Evolutionary conservation across 2,329 filamentous ascomycete genomes (phyloP).

Genomic region (Verticillium nonalfalfae): DNA sequence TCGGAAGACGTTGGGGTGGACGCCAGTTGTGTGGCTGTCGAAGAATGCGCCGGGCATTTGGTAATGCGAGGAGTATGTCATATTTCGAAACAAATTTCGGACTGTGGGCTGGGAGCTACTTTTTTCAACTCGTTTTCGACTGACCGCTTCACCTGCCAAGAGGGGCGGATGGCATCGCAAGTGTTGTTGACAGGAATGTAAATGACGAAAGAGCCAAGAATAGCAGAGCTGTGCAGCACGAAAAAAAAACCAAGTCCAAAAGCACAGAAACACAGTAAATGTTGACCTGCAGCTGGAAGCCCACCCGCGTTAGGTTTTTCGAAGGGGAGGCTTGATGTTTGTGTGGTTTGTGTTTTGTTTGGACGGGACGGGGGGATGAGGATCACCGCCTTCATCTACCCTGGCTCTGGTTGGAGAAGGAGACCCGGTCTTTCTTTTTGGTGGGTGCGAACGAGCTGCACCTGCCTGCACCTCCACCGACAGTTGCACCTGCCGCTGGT

Average conservation of each 20-base stretch:
- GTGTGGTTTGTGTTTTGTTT: not conserved
- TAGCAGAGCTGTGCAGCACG: not conserved
- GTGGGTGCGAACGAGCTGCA: not conserved
- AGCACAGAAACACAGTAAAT: not conserved
- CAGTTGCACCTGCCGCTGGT: not conserved
- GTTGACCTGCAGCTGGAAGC: not conserved
- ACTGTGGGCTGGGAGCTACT: not conserved
- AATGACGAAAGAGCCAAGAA: not conserved
- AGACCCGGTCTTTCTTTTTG: not conserved
- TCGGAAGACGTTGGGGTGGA: conserved; percentile 39
- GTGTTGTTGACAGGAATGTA: not conserved
- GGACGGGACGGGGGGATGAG: not conserved
- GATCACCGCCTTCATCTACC: not conserved
- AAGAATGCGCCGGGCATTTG: conserved; percentile 27
- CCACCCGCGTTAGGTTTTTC: not conserved
- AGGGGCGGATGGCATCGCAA: not conserved
- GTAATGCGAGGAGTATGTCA: conserved; percentile 23
- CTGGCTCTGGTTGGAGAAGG: not conserved
- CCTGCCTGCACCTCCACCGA: not conserved
- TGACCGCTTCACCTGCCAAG: not conserved
- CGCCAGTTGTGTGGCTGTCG: conserved; percentile 22
- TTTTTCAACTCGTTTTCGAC: not conserved
- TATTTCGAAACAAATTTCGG: conserved; percentile 4
- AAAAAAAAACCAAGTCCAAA: not conserved
- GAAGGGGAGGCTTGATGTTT: not conserved